These are phyloP conservation scores for Limonomyces culmigenus DNA, from an alignment of 1,284 basidiomycete genomes.

Conservation along the genomic window DNA sequence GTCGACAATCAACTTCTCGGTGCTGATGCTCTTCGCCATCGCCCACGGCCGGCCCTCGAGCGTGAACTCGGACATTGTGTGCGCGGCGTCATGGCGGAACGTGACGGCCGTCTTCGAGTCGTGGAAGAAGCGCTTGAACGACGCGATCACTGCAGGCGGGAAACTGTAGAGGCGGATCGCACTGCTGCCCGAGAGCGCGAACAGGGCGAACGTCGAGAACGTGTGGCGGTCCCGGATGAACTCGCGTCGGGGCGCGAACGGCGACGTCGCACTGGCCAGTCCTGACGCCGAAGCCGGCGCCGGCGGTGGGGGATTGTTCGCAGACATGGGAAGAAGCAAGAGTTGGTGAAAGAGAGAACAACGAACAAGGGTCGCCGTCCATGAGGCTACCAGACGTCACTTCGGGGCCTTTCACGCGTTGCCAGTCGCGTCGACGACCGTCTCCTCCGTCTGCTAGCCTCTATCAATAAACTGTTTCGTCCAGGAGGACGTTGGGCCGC, in stretches of 20 bases:
- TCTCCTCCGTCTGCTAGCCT: too few relatives aligned
- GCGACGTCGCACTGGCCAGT: constrained; percentile 5
- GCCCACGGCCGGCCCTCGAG: constrained; percentile 57
- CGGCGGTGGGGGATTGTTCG: too few relatives aligned
- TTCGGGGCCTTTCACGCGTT: too few relatives aligned
- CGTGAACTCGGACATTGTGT: constrained; percentile 46
- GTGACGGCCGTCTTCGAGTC: constrained; percentile 23
- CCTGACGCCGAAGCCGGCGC: neutral
- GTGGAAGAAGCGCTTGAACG: constrained; percentile 38
- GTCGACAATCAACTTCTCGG: constrained; percentile 53
- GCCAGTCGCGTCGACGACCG: too few relatives aligned
- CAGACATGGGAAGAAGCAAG: too few relatives aligned
- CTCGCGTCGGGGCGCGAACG: constrained; percentile 50
- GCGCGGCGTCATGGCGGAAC: constrained; percentile 35
- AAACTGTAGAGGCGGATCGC: constrained; percentile 56
- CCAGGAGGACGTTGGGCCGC: too few relatives aligned
- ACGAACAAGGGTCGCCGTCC: too few relatives aligned
- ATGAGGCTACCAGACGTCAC: too few relatives aligned
- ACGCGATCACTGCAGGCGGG: constrained; percentile 27
- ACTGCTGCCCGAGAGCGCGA: constrained; percentile 45
- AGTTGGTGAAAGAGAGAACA: too few relatives aligned
- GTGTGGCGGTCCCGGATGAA: constrained; percentile 41
- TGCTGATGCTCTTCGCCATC: constrained; percentile 39
- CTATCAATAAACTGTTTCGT: too few relatives aligned
- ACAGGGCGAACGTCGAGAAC: constrained; percentile 44